Conservation (phyloP, 805 yeast genomes). For the Candida maesae region DNA sequence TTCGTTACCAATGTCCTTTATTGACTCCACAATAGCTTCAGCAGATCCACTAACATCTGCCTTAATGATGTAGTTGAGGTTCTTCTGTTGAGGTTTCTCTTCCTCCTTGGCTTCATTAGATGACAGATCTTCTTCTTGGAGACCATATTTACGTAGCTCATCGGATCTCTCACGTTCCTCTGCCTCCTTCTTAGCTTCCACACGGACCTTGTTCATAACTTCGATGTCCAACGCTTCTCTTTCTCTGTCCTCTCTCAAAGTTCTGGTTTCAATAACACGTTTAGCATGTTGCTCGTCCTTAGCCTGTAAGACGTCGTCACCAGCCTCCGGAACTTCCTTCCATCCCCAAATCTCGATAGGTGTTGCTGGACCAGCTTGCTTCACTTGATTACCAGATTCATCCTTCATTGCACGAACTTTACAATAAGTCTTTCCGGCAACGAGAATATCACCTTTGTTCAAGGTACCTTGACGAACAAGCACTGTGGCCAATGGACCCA, state of each 20-base stretch:
- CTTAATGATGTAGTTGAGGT: conserved; percentile 65
- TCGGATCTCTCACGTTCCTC: conserved; percentile 50
- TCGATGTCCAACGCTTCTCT: conserved; percentile 65
- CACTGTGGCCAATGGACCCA: conserved; percentile 84
- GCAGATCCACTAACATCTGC: conserved; percentile 95
- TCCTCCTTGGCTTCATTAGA: conserved; percentile 20
- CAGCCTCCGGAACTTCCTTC: conserved; percentile 90
- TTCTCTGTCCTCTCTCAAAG: conserved; percentile 52
- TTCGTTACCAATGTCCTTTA: conserved; percentile 79
- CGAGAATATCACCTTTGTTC: conserved; percentile 64
- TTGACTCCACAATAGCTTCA: conserved; percentile 85
- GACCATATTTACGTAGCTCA: conserved; percentile 59
- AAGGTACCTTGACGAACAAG: conserved; percentile 77
- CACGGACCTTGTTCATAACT: conserved; percentile 63
- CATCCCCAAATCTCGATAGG: conserved; percentile 94
- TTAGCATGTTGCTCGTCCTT: conserved; percentile 71
- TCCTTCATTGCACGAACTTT: conserved; percentile 76
- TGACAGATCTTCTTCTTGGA: conserved; percentile 36
- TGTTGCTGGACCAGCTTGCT: conserved; percentile 75
- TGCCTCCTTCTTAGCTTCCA: conserved; percentile 48
- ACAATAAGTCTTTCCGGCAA: conserved; percentile 86
- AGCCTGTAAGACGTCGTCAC: conserved; percentile 79
- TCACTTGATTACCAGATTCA: conserved; percentile 61
- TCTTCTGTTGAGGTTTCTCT: conserved; percentile 26
- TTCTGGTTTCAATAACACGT: conserved; percentile 64